Evolutionary conservation across 2,329 filamentous ascomycete species (phyloP), one percentile per base, ranked within the genome.

Genomic region (Neopestalotiopsis rosae): DNA sequence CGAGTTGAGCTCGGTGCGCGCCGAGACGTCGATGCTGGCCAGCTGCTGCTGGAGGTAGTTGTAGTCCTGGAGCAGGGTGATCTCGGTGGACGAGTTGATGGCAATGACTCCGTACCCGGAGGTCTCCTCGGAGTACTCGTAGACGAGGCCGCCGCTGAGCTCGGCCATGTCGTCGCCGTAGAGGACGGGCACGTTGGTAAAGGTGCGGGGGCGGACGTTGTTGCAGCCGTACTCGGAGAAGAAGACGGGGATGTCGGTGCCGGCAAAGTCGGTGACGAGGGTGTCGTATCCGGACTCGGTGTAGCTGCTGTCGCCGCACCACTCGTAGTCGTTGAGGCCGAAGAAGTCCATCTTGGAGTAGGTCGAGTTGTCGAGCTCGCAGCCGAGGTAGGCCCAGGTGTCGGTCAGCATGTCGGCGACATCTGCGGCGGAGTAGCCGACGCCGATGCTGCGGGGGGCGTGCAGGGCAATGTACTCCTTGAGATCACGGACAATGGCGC

Each of bases 161-260:
- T 89, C 84, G 24, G 84, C 78, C 6, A 81, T 89, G 52, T 69
- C 62, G 45, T 84, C 76, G 68, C 91, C 87, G 79, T 94, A 94
- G 71, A 95, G 88, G 69, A 89, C 85, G 69, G 84, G 85, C 9
- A 93, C 90, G 80, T 95, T 92, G 73, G 91, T 90, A 82, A 94
- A 95, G 73, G 88, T 80, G 69, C 92, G 91, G 12, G 91, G 89
- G 14, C 81, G 75, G 20, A 89, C 87, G 64, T 85, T 81, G 82
- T 93, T 94, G 87, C 92, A 94, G 71, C 92, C 92, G 74, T 86
- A 90, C 77, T 95, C 92, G 73, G 90, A 92, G 84, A 92, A 94
- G 85, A 94, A 94, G 75, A 94, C 85, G 56, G 92, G 92, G 38
- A 94, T 86, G 28, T 89, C 87, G 49, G 87, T 88, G 72, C 86